A percentile compares a stretch with the other conserved stretches of the same genome.
Conservation (phyloP, 805 yeast genomes). For the Hermanozyma aechmeae region DNA sequence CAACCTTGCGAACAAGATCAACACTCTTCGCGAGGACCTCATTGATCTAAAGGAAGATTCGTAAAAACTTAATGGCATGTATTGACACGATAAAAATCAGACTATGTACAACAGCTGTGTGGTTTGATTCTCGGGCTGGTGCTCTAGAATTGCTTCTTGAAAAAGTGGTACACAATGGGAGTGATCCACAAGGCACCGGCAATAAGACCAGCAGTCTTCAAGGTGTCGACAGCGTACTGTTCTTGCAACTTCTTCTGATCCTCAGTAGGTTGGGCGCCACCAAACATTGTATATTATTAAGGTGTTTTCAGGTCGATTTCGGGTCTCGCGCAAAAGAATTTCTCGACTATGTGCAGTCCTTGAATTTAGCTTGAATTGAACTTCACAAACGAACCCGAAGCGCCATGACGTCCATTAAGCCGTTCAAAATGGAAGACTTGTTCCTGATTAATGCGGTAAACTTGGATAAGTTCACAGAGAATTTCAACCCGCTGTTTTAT, state of each 20-base stretch:
- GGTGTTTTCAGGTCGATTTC: no score
- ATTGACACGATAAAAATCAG: no score
- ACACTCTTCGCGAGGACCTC: constrained; percentile 27
- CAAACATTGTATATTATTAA: constrained; percentile 20
- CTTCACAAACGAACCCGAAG: no score
- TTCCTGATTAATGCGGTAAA: constrained; percentile 68
- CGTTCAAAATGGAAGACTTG: constrained; percentile 81
- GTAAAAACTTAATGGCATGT: no score
- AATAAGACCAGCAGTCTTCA: constrained; percentile 49
- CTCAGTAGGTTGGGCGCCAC: constrained; percentile 46
- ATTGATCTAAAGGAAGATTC: constrained; percentile 12
- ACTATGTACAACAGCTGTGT: no score
- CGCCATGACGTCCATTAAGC: constrained; percentile 76
- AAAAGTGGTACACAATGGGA: constrained; percentile 48
- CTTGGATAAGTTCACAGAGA: constrained; percentile 85
- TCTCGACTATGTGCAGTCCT: no score
- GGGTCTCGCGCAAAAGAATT: no score
- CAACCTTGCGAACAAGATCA: constrained; percentile 27
- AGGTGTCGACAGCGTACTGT: constrained; percentile 49
- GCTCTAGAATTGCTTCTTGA: constrained; percentile 40
- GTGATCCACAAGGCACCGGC: constrained; percentile 56
- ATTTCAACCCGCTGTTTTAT: constrained; percentile 78
- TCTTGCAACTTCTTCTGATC: constrained; percentile 63
- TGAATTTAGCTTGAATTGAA: no score
- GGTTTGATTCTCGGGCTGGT: no score